Evolutionary conservation across 352 stramenopile genomes (phyloP), one percentile per base, ranked within the genome.

Genomic region (Globisporangium lucens): DNA sequence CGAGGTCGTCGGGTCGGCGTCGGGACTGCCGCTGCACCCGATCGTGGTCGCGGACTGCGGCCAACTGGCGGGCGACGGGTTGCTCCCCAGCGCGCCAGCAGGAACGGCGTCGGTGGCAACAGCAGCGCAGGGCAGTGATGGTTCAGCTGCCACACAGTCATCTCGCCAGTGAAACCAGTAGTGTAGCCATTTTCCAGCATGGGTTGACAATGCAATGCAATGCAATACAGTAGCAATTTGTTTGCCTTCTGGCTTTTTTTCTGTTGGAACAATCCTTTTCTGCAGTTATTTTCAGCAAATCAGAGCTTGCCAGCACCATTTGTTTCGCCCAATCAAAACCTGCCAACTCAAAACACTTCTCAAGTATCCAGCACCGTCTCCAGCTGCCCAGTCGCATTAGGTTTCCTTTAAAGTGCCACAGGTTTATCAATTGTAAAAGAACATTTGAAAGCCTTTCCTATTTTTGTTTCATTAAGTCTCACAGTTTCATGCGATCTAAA

Each of bases 41-140:
- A 78, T 92, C 53, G 68, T 83, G 47, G 70, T 94, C 65, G 73
- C 68, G 33, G 78, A 92, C 67, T 83, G 79, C 43, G 85, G 83
- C 0, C 83, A 92, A 63, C 53, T 91, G 35, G 58, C 70, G 9
- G 81, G 83, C 36, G 71, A 79, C 20, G 78, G 82, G 35, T 80
- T 85, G 61, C 70, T 66, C n/a, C 46, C 73, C 63, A 47, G 38
- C 15, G 20, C 61, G 24, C 52, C 56, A 36, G 1, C 30, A 46
- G 55, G 33, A 22, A 71, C 57, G 60, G 69, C 69, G 63, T 70
- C 49, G 60, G 67, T 67, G 63, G 57, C 65, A 53, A 43, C 12
- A 17, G 12, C 8, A 41, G 29, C 15, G 17, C 24, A 70, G 30
- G n/a, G 10, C 56, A 43, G 29, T 10, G 8, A 5, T 56, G 5